Conservation (phyloP, 805 yeast species). For the Saturnispora zaruensis region DNA sequence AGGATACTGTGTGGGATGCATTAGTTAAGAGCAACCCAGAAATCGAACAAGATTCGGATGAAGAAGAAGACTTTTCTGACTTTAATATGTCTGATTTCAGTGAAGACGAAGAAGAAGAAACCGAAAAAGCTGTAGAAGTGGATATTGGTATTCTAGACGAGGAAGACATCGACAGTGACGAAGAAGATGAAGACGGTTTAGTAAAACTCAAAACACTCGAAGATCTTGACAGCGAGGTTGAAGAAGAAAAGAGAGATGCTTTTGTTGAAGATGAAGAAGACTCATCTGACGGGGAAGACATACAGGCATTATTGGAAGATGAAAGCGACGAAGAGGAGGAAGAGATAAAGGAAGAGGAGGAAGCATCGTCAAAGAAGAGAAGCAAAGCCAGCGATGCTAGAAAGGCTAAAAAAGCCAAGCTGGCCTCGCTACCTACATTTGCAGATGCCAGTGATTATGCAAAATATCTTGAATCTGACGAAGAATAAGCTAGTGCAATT, state of each 20-base stretch:
- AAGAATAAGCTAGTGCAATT: background rate
- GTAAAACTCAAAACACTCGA: slow-evolving; percentile 17
- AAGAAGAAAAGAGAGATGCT: slow-evolving; percentile 16
- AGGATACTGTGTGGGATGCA: slow-evolving; percentile 52
- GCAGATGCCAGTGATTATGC: slow-evolving; percentile 88
- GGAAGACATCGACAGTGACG: slow-evolving; percentile 28
- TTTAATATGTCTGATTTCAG: slow-evolving; percentile 32
- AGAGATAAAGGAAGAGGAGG: slow-evolving; percentile 16
- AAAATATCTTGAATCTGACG: slow-evolving; percentile 58
- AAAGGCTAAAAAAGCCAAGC: slow-evolving; percentile 35
- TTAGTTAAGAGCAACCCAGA: slow-evolving; percentile 50
- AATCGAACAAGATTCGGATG: slow-evolving; percentile 40
- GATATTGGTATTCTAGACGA: slow-evolving; percentile 24
- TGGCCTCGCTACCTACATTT: slow-evolving; percentile 69
- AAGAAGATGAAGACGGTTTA: slow-evolving; percentile 23
- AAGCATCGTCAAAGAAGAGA: slow-evolving; percentile 17
- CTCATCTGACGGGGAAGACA: slow-evolving; percentile 24
- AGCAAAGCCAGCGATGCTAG: slow-evolving; percentile 10
- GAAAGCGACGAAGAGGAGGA: slow-evolving; percentile 24
- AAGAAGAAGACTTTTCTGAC: slow-evolving; percentile 31
- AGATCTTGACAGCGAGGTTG: slow-evolving; percentile 23
- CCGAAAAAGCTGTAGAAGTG: slow-evolving; percentile 24
- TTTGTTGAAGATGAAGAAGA: slow-evolving; percentile 19
- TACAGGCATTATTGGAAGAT: slow-evolving; percentile 16
- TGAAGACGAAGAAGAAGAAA: slow-evolving; percentile 29